Evolutionary conservation across 192 early-diverging fungal genomes (phyloP), one percentile per base, ranked within the genome.

Genomic region (Coemansia sp.): DNA sequence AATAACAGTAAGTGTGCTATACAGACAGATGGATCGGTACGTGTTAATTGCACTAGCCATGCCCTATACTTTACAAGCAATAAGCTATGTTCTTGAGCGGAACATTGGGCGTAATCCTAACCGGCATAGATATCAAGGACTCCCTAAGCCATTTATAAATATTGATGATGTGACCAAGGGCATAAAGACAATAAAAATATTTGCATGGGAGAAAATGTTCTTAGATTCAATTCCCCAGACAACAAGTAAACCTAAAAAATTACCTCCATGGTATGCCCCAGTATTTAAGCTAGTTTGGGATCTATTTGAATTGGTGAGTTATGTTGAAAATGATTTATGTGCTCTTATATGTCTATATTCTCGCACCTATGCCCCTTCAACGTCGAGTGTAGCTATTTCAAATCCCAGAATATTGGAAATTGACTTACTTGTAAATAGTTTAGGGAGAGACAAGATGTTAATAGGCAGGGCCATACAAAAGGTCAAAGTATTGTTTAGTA

Each of bases 201-300:
- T 72, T 64, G 70, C 73, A 8, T 81, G 78, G 78, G 78, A 81
- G 37, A 51, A 31, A 37, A 67, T 69, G 53, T 81, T 63, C 33
- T 16, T 70, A 7, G 21, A 54, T 10, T 54, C 10, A 14, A 4
- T 27, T 2, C 24, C 24, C 3, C n/a, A 21, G 51, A 5, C 7
- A 13, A 54, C n/a, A 27, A 7, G 3, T 54, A 54, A 8, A 45
- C 17, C 37, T 36, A 21, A 3, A 8, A 54, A 34, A 1, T 2
- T 14, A 16, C 35, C 71, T 6, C 78, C 78, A 4, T 80, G 78
- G 78, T 80, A 80, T 33, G 69, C 73, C 3, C 70, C 69, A 3
- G 31, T 37, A 3, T 48, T 72, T 24, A 64, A 29, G 11, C 6
- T 24, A 8, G 11, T 66, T 5, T 74, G 72, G 77, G 67, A 53